Evolutionary conservation across 768 basidiomycete genomes (phyloP).

Genomic region (Pleurotus eryngii): DNA sequence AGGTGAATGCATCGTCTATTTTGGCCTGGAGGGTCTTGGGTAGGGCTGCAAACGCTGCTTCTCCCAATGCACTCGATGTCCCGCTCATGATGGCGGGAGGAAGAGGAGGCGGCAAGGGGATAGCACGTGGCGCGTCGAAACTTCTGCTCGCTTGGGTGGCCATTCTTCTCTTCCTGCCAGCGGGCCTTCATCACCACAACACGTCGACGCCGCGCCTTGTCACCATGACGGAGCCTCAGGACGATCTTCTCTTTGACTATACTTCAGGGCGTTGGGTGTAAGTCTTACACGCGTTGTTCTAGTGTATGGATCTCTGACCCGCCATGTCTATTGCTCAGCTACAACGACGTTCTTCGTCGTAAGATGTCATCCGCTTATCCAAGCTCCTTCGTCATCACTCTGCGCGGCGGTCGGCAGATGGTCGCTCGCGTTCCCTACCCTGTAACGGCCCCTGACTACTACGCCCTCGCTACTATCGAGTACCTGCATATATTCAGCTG

Average conservation of each 20-base stretch:
- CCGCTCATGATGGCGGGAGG: no score
- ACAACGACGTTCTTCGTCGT: constrained; percentile 32
- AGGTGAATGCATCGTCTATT: constrained; percentile 12
- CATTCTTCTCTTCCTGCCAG: no score
- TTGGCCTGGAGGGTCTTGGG: constrained; percentile 1
- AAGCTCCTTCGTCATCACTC: constrained; percentile 25
- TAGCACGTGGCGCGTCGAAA: no score
- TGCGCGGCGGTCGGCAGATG: constrained; percentile 13
- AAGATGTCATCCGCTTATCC: neutral
- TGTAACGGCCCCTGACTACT: no score
- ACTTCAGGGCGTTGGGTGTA: constrained; percentile 34
- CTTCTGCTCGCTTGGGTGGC: no score
- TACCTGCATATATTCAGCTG: constrained; percentile 25
- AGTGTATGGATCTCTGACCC: constrained; percentile 18
- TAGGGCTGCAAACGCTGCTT: constrained; percentile 7
- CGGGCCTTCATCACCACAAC: no score
- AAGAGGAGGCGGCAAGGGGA: no score
- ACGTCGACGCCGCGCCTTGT: constrained; percentile 18
- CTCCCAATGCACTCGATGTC: constrained; percentile 3
- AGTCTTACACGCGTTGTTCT: constrained; percentile 21
- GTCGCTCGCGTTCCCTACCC: no score
- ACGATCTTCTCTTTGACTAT: constrained; percentile 32
- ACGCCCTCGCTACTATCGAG: constrained; percentile 24
- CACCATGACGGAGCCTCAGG: constrained; percentile 16
- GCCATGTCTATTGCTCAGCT: constrained; percentile 18